phyloP scores from a whole-genome alignment of 2,329 filamentous ascomycete genomes.

The Sarocladium strictum region DNA sequence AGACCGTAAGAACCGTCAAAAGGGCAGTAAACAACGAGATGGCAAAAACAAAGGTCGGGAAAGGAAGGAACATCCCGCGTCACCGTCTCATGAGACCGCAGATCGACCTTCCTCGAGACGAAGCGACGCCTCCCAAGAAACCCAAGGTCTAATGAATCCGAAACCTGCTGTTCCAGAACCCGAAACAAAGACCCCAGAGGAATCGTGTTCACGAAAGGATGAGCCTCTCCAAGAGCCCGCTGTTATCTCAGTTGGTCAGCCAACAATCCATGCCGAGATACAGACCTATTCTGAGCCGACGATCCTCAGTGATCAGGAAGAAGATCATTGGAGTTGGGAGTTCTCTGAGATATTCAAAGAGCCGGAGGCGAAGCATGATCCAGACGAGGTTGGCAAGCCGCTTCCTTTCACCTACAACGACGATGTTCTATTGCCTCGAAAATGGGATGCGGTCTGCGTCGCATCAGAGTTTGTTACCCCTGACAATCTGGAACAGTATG shows the following conservation, averaged over 20 bases:
- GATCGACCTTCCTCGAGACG: neutral
- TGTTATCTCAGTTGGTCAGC: neutral
- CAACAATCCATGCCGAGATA: neutral
- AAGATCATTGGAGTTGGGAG: constrained; percentile 33
- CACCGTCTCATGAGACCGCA: neutral
- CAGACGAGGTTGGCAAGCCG: constrained; percentile 43
- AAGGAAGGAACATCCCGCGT: neutral
- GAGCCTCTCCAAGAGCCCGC: too few species aligned
- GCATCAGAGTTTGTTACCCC: constrained; percentile 38
- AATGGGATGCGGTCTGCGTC: constrained; percentile 36
- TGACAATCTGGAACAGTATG: constrained; percentile 36
- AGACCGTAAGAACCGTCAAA: neutral
- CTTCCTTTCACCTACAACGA: constrained; percentile 36
- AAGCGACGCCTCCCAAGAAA: neutral
- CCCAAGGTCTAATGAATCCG: neutral
- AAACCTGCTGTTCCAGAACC: neutral
- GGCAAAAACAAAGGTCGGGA: neutral
- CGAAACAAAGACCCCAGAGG: neutral
- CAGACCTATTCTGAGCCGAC: neutral
- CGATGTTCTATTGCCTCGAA: constrained; percentile 38
- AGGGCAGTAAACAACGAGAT: neutral
- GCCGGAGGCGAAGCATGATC: constrained; percentile 24
- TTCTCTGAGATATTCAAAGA: constrained; percentile 32
- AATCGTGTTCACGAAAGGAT: neutral
- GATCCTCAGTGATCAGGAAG: constrained; percentile 17